Conservation (phyloP, 139 green algal genomes). For the Chlorella sp. region DNA sequence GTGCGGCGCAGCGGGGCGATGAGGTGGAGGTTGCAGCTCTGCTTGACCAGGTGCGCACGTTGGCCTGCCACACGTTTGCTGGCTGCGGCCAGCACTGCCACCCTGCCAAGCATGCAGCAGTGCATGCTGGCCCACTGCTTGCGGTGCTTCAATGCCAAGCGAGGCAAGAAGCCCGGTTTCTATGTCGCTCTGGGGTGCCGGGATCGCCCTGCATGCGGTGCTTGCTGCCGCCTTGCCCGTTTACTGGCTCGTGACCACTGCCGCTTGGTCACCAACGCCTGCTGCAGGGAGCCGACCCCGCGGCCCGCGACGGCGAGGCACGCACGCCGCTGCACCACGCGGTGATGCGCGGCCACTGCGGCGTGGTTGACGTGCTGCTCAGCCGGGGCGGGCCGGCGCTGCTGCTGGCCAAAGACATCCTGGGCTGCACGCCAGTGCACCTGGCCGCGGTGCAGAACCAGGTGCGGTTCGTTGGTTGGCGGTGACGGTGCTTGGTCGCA, state of each 20-base stretch:
- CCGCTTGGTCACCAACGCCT: background rate
- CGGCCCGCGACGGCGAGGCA: constrained; percentile 51
- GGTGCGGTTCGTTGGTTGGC: constrained; percentile 10
- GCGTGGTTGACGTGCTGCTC: constrained; percentile 53
- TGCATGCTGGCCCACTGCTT: background rate
- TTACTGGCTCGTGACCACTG: background rate
- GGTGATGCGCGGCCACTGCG: constrained; percentile 64
- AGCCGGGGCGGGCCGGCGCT: constrained; percentile 40
- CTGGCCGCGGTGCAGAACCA: constrained; percentile 71
- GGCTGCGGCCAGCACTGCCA: background rate
- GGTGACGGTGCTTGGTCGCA: too few species aligned
- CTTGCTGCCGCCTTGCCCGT: background rate
- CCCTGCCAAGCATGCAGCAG: background rate
- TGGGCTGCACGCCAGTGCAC: constrained; percentile 69
- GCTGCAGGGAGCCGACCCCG: constrained; percentile 53
- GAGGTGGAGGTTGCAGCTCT: constrained; percentile 43
- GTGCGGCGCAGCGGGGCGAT: constrained; percentile 49
- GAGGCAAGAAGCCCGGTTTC: too few species aligned
- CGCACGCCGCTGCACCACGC: constrained; percentile 66
- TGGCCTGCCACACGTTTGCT: background rate
- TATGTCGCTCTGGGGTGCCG: too few species aligned
- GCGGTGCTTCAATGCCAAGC: too few species aligned
- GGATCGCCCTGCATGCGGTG: too few species aligned
- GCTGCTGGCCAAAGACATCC: constrained; percentile 61
- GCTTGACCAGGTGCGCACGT: constrained; percentile 39